phyloP scores from a whole-genome alignment of 345 rosid species.

The Eucalyptus melliodora region DNA sequence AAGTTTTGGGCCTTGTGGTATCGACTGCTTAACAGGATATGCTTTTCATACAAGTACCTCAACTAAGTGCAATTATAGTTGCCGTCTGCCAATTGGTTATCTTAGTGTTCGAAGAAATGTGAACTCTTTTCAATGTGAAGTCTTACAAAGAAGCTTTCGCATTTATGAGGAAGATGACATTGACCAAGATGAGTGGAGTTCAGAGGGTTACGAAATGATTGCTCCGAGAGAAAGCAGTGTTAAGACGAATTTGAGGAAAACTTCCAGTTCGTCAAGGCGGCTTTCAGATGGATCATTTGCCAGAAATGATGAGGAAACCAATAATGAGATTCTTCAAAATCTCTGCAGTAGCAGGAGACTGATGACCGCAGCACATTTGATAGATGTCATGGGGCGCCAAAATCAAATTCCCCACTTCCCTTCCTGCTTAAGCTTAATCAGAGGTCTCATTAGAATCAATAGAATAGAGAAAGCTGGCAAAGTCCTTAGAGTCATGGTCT shows the following conservation, averaged over 20 bases:
- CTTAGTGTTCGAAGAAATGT: background rate
- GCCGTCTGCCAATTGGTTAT: slow-evolving; percentile 5
- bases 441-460: slow-evolving; percentile 46
- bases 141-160: slow-evolving; percentile 19
- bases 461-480: slow-evolving; percentile 45
- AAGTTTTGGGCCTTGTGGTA: background rate
- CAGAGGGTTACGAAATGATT: slow-evolving; percentile 3
- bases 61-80: background rate
- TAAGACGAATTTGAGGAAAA: slow-evolving; percentile 5
- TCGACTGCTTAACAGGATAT: background rate
- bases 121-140: slow-evolving; percentile 11
- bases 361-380: slow-evolving; percentile 37
- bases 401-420: slow-evolving; percentile 69
- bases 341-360: slow-evolving; percentile 49
- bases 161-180: slow-evolving; percentile 20
- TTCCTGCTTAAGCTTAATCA: slow-evolving; percentile 58
- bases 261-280: background rate
- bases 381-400: slow-evolving; percentile 60
- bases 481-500: slow-evolving; percentile 53
- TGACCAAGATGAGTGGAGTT: slow-evolving; percentile 24
- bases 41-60: background rate
- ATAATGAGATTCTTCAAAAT: slow-evolving; percentile 50
- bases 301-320: slow-evolving; percentile 43
- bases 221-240: slow-evolving; percentile 10
- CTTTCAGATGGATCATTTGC: slow-evolving; percentile 31